These are phyloP conservation scores for Monosporozyma servazzii DNA, from an alignment of 805 yeast genomes.

Conservation along the genomic window DNA sequence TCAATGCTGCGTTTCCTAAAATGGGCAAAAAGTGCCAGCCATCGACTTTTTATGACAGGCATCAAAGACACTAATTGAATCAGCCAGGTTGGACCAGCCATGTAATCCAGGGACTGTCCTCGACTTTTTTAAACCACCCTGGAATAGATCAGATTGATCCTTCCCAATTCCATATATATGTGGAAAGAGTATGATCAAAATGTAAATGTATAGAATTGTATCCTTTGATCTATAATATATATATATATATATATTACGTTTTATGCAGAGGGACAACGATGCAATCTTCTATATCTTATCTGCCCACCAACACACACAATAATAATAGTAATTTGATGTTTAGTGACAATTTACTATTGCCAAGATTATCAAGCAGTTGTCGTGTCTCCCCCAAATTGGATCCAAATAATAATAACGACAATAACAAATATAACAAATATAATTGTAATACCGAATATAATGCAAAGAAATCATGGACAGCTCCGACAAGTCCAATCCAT, in stretches of 20 bases:
- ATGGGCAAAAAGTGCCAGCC: not conserved
- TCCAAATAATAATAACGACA: not conserved
- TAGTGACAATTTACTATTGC: conserved; percentile 1
- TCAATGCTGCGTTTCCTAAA: not conserved
- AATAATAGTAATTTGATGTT: not conserved
- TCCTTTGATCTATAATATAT: too few relatives aligned
- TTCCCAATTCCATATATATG: too few relatives aligned
- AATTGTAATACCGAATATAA: not conserved
- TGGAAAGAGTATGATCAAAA: too few relatives aligned
- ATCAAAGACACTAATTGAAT: too few relatives aligned
- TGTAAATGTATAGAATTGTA: too few relatives aligned
- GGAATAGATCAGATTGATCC: not conserved
- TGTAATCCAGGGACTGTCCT: not conserved
- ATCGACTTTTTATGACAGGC: not conserved
- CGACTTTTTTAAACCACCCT: not conserved
- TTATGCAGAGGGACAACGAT: not conserved
- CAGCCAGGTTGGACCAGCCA: too few relatives aligned
- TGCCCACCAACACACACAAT: not conserved
- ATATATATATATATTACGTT: too few relatives aligned
- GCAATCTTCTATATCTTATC: not conserved
- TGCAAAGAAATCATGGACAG: conserved; percentile 21
- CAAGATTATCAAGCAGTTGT: conserved; percentile 1
- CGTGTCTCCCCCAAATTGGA: conserved; percentile 1
- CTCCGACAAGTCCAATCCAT: conserved; percentile 25
- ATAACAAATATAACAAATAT: not conserved